Base-by-base conservation (phyloP, 192 early-diverging fungal species). In the Podila verticillata region DNA sequence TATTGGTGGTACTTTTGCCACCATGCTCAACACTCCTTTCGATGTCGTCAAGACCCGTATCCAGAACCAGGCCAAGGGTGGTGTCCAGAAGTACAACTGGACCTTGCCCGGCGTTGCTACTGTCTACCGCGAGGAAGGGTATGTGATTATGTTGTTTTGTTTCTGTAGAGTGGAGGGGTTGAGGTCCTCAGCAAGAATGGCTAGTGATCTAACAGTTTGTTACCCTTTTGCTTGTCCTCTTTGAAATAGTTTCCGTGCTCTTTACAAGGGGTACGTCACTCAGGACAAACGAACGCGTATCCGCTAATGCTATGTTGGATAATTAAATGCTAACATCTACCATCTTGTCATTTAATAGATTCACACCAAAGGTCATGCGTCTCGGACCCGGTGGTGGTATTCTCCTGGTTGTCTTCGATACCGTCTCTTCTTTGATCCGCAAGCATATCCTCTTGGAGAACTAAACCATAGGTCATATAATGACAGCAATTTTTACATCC, bases 41-140 rank as follows among this genome's bases (percentile, higher is more conserved):
- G 97, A 99, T 86, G 97, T 99, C 30, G 96, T 97, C 65, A 99
- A 99, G 89, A 96, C 96, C 7, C 90, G 97, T 62, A 92, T 99
- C 61, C 97, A 99, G 84, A 93, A 95, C 84, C 89, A 94, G 71
- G 78, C 86, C 20, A 90, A 90, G 32, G 86, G 82, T 35, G 83
- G 84, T 2, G 89, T 92, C 3, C 88, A 86, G 60, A 96, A 95
- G 83, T 99, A 99, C 83, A 93, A 93, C 87, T 96, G 96, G 90
- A 88, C 95, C 49, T 17, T 96, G 65, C 93, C 95, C 2, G 89
- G 93, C 5, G 79, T 96, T 44, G 87, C 69, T 13, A 91, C 87
- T 20, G 94, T 99, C 66, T 89, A 87, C 48, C 85, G 90, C 47
- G 97, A 99, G 83, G 97, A 99, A 89, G 96, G 96, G 85, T 91